Base-by-base conservation (phyloP, 352 stramenopile genomes). In the Globisporangium paddicum region DNA sequence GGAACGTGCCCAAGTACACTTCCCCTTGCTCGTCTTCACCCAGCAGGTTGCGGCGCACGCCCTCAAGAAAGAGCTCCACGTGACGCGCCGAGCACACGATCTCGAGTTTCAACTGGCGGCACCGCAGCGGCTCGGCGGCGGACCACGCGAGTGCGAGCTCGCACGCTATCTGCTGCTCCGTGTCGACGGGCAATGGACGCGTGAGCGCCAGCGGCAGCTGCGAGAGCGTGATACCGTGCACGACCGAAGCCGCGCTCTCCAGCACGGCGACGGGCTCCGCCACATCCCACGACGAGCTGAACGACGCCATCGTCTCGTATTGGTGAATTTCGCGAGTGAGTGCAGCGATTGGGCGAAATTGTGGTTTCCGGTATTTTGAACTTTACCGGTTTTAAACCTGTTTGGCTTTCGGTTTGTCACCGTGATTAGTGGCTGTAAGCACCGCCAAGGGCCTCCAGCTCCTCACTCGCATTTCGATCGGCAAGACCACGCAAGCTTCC, bases 1-100 rank as follows among this genome's bases (percentile, higher is more conserved):
- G 79, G 37, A 86, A 86, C 14, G 83, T 93, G 50, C 83, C 83
- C 3, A 93, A 46, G 55, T 93, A 93, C 55, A 89, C 66, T 46
- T 90, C 79, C 3, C 73, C 73, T 19, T 72, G 56, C 62, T 93
- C 71, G 2, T 83, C 67, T 40, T 88, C 75, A 11, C 79, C 80
- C 28, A 90, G 51, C 32, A 93, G 21, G 32, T 64, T 92, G 48
- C 69, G 72, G 1, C 75, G 64, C 9, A 78, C 68, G 14, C 79
- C 77, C 11, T 82, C 65, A 0, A 75, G 66, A 52, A 87, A 77
- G 1, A 93, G 45, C 50, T 95, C 85, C 2, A 90, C 68, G 53
- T 95, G 79, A 6, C 85, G 77, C 37, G 82, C 85, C 1, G 81
- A 92, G 67, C 75, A 77, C 38, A 67, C 28, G 19, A 88, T 46